phyloP scores from a whole-genome alignment of 441 rosid genomes.

The Aquilaria agallochum region DNA sequence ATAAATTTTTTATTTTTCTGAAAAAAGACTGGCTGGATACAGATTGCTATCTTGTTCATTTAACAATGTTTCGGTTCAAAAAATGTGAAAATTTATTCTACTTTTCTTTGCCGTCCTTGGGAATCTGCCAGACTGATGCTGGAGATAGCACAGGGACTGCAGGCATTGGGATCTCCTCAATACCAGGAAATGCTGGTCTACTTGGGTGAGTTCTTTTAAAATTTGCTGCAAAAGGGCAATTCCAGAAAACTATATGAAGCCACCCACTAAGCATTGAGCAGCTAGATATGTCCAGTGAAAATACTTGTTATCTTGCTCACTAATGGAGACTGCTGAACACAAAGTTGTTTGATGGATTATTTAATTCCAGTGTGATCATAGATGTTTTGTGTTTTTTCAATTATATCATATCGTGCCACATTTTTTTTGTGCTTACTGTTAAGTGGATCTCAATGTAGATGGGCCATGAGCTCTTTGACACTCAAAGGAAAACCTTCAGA shows the following conservation, averaged over 20 bases:
- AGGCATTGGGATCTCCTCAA: slow-evolving; percentile 57
- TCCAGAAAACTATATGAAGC: not conserved
- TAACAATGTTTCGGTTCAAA: too few relatives aligned
- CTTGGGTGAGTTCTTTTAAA: slow-evolving; percentile 64
- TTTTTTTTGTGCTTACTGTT: slow-evolving; percentile 6
- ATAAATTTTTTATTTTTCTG: too few relatives aligned
- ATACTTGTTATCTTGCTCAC: too few relatives aligned
- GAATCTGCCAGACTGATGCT: slow-evolving; percentile 39
- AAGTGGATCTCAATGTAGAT: slow-evolving; percentile 38
- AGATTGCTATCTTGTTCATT: too few relatives aligned
- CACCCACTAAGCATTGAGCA: not conserved
- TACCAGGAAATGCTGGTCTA: slow-evolving; percentile 85
- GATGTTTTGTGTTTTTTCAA: not conserved
- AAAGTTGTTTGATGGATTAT: not conserved
- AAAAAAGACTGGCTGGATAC: too few relatives aligned
- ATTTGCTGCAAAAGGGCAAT: not conserved
- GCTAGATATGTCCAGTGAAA: not conserved
- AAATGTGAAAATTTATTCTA: too few relatives aligned
- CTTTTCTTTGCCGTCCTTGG: slow-evolving; percentile 11
- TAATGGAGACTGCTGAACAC: too few relatives aligned
- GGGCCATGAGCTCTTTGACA: slow-evolving; percentile 99
- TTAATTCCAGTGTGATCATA: not conserved
- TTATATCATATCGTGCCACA: not conserved
- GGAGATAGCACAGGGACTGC: slow-evolving; percentile 52
- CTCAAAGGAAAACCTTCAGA: slow-evolving; percentile 91